Conservation (phyloP, 2,329 filamentous ascomycete genomes). For the Reticulascus tulasneorum region DNA sequence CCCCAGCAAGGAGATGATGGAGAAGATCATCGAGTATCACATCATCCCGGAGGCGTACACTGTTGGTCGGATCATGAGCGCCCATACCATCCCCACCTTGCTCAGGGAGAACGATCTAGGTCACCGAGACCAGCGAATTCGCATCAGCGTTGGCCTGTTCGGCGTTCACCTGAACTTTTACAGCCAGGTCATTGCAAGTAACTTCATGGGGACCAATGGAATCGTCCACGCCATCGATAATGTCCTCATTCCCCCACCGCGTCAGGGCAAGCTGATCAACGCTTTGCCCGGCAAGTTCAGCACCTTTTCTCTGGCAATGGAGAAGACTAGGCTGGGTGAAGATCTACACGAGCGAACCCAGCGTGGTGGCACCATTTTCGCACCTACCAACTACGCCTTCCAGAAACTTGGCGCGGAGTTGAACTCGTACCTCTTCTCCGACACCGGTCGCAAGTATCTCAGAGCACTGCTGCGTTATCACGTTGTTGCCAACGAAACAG, state of each 20-base stretch:
- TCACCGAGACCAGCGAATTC: not conserved
- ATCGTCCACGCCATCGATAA: conserved; percentile 5
- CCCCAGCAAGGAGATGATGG: conserved; percentile 23
- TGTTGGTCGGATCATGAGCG: not conserved
- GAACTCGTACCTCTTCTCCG: conserved; percentile 1
- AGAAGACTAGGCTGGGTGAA: not conserved
- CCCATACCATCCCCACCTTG: not conserved
- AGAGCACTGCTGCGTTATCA: conserved; percentile 6
- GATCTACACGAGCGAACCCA: not conserved
- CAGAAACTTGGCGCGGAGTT: not conserved
- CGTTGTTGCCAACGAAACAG: not conserved
- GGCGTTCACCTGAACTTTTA: conserved; percentile 3
- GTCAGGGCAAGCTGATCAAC: conserved; percentile 3
- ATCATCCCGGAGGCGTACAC: not conserved
- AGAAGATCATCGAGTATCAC: conserved; percentile 32
- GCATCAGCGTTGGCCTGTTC: not conserved
- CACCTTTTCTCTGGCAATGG: conserved; percentile 3
- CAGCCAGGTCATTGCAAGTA: not conserved
- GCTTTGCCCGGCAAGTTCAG: conserved; percentile 1
- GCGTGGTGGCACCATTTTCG: conserved; percentile 3
- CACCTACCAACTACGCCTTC: conserved; percentile 6
- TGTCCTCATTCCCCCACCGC: conserved; percentile 9
- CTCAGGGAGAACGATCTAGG: not conserved
- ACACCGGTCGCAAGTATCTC: not conserved
- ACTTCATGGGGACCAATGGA: conserved; percentile 4